Percentiles rank a stretch among this genome's conserved stretches.
Conservation (phyloP, 768 basidiomycete species). For the Termitomyces sp. region DNA sequence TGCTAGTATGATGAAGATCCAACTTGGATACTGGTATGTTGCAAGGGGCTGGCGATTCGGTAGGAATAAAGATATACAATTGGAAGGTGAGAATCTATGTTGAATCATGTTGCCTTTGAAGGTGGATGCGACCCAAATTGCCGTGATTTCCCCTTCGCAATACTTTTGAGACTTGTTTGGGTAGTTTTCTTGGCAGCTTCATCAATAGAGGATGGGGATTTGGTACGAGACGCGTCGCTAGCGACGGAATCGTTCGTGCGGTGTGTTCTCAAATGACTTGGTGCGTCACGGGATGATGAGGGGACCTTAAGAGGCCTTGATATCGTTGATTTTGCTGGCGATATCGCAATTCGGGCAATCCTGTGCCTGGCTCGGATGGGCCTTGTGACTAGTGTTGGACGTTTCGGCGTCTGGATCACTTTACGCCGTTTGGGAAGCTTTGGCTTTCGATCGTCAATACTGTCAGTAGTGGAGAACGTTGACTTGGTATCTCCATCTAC, state of each 20-base stretch:
- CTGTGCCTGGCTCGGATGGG: conserved; percentile 14
- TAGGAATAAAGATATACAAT: conserved; percentile 8
- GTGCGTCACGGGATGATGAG: conserved; percentile 8
- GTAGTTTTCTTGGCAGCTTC: neutral
- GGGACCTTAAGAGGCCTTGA: conserved; percentile 13
- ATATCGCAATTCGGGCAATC: conserved; percentile 13
- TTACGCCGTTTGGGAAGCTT: conserved; percentile 32
- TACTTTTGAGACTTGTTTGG: neutral
- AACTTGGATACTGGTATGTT: conserved; percentile 1
- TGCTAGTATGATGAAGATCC: neutral
- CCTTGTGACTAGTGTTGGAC: conserved; percentile 9
- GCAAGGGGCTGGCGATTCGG: neutral
- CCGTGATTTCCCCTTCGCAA: neutral
- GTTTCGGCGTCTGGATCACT: conserved; percentile 21
- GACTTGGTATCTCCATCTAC: conserved; percentile 9
- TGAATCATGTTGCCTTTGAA: conserved; percentile 2
- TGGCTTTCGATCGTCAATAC: conserved; percentile 18
- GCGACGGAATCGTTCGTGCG: neutral
- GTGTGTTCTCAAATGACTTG: neutral
- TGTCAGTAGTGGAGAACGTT: conserved; percentile 18
- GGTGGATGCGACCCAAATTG: neutral
- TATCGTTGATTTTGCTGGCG: conserved; percentile 2
- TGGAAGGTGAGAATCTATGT: conserved; percentile 5
- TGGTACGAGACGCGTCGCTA: conserved; percentile 2
- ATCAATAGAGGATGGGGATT: neutral